These are phyloP conservation scores for Avena sativa DNA, from an alignment of 176 grass and related monocot genomes.

Conservation along the genomic window DNA sequence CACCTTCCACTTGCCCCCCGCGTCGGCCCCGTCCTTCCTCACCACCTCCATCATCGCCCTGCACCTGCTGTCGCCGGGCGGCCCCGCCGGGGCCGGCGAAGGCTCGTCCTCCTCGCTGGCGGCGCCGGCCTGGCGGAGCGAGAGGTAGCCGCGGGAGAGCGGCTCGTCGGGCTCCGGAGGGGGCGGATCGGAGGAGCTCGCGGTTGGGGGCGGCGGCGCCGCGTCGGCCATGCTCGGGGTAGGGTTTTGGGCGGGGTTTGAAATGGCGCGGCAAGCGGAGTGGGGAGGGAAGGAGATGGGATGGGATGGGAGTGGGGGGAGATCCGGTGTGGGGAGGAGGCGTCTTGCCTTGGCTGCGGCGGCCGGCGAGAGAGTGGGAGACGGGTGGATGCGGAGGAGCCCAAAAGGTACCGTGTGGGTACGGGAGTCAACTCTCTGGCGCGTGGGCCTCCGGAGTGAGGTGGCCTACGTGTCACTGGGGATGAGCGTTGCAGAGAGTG, in stretches of 20 bases:
- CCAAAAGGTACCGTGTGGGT: not conserved
- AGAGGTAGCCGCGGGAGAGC: constrained; percentile 47
- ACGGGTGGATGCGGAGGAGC: constrained; percentile 10
- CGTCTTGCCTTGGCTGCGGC: constrained; percentile 68
- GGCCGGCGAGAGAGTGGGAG: constrained; percentile 50
- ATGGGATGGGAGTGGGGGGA: constrained; percentile 9
- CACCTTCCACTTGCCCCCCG: constrained; percentile 64
- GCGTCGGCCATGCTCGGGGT: constrained; percentile 26
- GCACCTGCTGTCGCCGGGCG: constrained; percentile 51
- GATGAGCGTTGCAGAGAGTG: accelerated
- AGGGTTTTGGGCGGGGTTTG: constrained; percentile 43
- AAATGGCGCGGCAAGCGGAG: constrained; percentile 50
- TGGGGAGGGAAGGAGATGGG: no score
- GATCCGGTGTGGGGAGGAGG: constrained; percentile 64
- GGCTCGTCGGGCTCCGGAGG: constrained; percentile 25
- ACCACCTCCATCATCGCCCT: constrained; percentile 94
- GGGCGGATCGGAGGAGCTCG: constrained; percentile 27
- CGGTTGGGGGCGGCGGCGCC: not conserved
- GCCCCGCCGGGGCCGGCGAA: not conserved
- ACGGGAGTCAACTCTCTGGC: not conserved
- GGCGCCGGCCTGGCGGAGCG: constrained; percentile 24
- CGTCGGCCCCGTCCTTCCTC: constrained; percentile 60
- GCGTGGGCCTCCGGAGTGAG: accelerated
- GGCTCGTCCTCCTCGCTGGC: constrained; percentile 11
- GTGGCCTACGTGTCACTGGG: not conserved